Evolutionary conservation across 129 eudicot species (phyloP).

Genomic region (Ambrosia artemisiifolia): DNA sequence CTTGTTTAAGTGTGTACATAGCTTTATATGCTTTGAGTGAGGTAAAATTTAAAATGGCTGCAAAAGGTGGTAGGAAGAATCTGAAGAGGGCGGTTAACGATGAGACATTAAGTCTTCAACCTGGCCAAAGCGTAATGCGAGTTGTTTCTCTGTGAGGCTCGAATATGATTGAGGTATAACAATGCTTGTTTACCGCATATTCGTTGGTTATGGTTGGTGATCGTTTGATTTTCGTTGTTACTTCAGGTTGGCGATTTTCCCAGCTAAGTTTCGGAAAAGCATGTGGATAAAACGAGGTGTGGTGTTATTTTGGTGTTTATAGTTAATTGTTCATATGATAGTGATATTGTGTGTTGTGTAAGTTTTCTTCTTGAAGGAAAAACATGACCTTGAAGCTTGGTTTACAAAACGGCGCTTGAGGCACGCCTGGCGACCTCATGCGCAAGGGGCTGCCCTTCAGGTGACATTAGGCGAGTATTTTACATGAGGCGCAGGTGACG

Average conservation of each 20-base stretch:
- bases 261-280: slow-evolving; percentile 94
- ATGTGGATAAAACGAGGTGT: slow-evolving; percentile 90
- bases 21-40: neutral
- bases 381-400: neutral
- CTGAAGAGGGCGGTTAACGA: slow-evolving; percentile 66
- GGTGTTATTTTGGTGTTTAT: neutral
- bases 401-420: no score
- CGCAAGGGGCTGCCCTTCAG: no score
- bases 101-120: slow-evolving; percentile 40
- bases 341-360: neutral
- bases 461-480: no score
- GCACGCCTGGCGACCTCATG: no score
- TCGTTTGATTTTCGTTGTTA: neutral
- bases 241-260: slow-evolving; percentile 77
- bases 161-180: slow-evolving; percentile 72
- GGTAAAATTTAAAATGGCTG: slow-evolving; percentile 18
- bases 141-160: slow-evolving; percentile 80
- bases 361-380: neutral
- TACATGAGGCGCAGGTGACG: no score
- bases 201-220: neutral
- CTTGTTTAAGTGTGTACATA: neutral
- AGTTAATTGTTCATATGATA: neutral
- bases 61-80: slow-evolving; percentile 85
- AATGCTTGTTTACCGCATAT: neutral
- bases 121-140: slow-evolving; percentile 75